Base-by-base conservation (phyloP, 2,329 filamentous ascomycete species). In the Chrysoporthe cubensis region DNA sequence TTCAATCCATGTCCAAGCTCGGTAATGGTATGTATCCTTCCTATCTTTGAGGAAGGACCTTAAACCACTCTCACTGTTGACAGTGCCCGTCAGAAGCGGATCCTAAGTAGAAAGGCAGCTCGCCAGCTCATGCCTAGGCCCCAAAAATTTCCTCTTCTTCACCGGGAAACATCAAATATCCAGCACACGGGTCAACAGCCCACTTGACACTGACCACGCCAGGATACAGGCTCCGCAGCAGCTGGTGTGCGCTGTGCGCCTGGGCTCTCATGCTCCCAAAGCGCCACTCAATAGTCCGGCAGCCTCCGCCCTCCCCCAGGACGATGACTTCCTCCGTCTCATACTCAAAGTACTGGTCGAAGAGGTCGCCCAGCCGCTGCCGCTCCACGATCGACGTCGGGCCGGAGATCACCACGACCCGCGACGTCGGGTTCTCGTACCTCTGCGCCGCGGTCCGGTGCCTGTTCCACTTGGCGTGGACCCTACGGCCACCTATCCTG, bases 191-290 rank as follows among this genome's bases (percentile, higher is more conserved):
- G 13, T 70, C 68, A 1, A 16, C 5, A 2, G 14, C 46, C 21
- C 46, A 70, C 8, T 6, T 13, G 16, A 46, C 59, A 2, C 1
- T 14, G 2, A 66, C 54, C 1, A 58, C 26, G 3, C 48, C 42
- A 0, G 57, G 61, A 13, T 52, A 58, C 18, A 46, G 5, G 1
- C 9, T 9, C 7, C 7, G 8, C 40, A 69, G 46, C 3, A 56
- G 32, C 16, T 48, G 18, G n/a, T 44, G n/a, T 0, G 68, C 68
- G 11, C 59, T 26, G 0, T 18, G 44, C 4, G 68, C 68, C 68
- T 70, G 68, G 3, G 63, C 59, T 1, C 66, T 54, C 32, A 56
- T 57, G 21, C 64, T 68, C 1, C 52, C 59, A 8, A 70, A 70
- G 14, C 59, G 66, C 68, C 68, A 70, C 46, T 63, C 62, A 8